A percentile compares a stretch with the other conserved stretches of the same genome.
These are phyloP conservation scores for Polygonum aviculare DNA, from an alignment of 148 eudicot genomes.

Conservation along the genomic window DNA sequence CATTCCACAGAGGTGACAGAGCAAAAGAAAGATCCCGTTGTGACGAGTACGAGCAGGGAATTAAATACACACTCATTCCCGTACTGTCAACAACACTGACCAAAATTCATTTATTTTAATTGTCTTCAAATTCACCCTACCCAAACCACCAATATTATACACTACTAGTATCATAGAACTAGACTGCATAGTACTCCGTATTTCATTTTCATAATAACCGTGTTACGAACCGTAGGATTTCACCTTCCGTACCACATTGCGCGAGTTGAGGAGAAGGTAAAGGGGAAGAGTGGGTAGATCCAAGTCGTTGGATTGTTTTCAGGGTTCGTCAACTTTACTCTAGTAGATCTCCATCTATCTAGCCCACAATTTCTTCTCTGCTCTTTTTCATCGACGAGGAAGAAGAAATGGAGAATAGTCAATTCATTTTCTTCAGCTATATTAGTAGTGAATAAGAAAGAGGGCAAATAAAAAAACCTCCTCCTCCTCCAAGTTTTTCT, in stretches of 20 bases:
- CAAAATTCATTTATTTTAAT: not conserved
- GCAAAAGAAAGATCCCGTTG: not conserved
- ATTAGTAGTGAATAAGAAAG: no score
- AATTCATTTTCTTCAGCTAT: not conserved
- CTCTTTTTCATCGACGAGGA: not conserved
- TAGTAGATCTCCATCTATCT: not conserved
- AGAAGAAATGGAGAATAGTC: not conserved
- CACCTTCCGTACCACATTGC: not conserved
- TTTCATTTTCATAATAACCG: not conserved
- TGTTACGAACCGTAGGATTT: not conserved
- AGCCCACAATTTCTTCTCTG: not conserved
- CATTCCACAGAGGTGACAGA: not conserved
- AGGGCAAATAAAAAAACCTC: not conserved
- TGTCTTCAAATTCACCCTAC: not conserved
- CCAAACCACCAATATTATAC: not conserved
- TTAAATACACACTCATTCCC: not conserved
- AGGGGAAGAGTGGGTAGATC: slow-evolving; percentile 4
- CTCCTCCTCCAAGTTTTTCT: not conserved
- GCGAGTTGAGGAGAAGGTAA: not conserved
- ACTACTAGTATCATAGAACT: no score
- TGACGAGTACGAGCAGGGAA: no score
- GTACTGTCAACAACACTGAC: not conserved
- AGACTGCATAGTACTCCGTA: no score
- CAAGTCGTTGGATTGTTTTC: not conserved
- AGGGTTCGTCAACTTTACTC: not conserved